A percentile compares a stretch with the other conserved stretches of the same genome.
phyloP scores from a whole-genome alignment of 352 stramenopile genomes.

The Phytophthora uliginosa region DNA sequence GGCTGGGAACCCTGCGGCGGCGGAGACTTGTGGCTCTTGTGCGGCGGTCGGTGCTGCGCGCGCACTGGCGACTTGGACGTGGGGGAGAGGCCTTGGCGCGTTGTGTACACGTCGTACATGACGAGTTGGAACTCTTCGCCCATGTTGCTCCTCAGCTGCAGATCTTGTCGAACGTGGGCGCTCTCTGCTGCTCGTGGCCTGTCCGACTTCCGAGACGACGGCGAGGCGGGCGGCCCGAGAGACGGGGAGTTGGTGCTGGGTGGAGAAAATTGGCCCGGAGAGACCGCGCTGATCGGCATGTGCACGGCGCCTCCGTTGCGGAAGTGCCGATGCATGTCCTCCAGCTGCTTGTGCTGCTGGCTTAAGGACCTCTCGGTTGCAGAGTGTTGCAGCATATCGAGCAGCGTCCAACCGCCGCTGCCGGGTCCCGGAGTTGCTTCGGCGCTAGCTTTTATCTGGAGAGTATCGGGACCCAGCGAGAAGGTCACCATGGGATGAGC shows the following conservation, averaged over 20 bases:
- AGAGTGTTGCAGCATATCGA: conserved; percentile 34
- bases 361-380: conserved; percentile 14
- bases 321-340: conserved; percentile 68
- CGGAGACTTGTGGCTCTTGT: conserved; percentile 4
- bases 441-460: conserved; percentile 12
- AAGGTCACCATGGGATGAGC: conserved; percentile 9
- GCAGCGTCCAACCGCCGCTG: conserved; percentile 14
- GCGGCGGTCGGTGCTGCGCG: background rate
- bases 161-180: conserved; percentile 27
- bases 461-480: background rate
- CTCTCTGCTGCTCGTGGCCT: conserved; percentile 12
- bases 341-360: conserved; percentile 51
- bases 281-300: conserved; percentile 39
- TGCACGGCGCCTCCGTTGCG: conserved; percentile 65
- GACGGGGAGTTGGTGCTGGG: conserved; percentile 7
- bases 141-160: conserved; percentile 53
- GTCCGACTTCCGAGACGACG: conserved; percentile 6
- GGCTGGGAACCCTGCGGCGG: conserved; percentile 6
- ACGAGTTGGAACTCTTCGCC: conserved; percentile 64
- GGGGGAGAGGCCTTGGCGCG: conserved; percentile 25
- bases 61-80: conserved; percentile 8
- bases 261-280: conserved; percentile 6
- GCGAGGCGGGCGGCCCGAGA: conserved; percentile 2
- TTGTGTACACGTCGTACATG: conserved; percentile 71
- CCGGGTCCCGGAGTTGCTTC: background rate